These are phyloP conservation scores for Cardamine occulta DNA, from an alignment of 345 rosid species.

Conservation along the genomic window DNA sequence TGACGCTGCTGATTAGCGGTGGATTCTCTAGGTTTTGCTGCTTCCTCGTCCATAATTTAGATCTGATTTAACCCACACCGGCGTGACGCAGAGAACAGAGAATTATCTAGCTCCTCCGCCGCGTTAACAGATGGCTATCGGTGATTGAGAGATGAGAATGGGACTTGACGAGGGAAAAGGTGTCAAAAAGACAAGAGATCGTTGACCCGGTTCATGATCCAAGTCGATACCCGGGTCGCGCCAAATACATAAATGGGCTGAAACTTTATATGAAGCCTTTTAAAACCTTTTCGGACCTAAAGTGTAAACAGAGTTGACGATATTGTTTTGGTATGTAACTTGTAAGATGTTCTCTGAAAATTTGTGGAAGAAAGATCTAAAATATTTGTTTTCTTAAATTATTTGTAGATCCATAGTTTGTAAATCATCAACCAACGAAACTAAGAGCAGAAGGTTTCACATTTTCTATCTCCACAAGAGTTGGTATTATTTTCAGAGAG, in stretches of 20 bases:
- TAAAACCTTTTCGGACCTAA: background rate
- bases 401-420: too few species aligned
- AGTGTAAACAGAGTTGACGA: background rate
- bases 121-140: conserved; percentile 17
- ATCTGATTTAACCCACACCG: background rate
- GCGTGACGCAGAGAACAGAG: background rate
- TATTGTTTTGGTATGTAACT: background rate
- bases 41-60: conserved; percentile 55
- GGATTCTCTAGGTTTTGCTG: conserved; percentile 44
- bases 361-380: too few species aligned
- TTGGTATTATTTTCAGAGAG: too few species aligned
- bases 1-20: conserved; percentile 39
- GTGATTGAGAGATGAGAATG: conserved; percentile 10
- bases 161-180: conserved; percentile 2
- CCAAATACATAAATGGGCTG: background rate
- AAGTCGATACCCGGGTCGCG: background rate
- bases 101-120: background rate
- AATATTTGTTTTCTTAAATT: background rate
- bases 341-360: background rate
- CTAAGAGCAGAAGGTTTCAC: too few species aligned
- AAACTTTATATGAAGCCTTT: background rate
- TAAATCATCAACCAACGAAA: too few species aligned
- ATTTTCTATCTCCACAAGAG: too few species aligned
- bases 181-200: background rate
- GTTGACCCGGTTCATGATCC: conserved; percentile 6